Percentiles rank a stretch among this genome's conserved stretches.
Conservation (phyloP, 352 stramenopile species). For the Pythium rishiriense region DNA sequence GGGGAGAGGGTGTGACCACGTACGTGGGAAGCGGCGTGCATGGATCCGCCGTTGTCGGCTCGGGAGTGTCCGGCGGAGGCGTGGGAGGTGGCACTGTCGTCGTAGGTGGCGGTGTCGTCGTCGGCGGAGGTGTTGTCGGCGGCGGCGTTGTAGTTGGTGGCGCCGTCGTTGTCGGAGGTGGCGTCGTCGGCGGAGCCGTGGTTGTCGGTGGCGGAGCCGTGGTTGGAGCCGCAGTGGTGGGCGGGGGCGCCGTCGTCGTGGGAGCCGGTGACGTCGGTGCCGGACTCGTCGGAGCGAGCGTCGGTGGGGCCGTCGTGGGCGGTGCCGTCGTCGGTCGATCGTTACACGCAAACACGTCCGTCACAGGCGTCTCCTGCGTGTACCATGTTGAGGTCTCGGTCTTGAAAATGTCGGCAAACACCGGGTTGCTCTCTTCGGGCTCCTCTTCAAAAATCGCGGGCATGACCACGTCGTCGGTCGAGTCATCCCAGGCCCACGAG, state of each 20-base stretch:
- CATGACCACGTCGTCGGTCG: slow-evolving; percentile 2
- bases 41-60: background rate
- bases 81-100: background rate
- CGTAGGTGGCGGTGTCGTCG: background rate
- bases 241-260: slow-evolving; percentile 4
- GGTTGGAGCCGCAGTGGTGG: background rate
- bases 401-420: background rate
- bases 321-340: slow-evolving; percentile 1
- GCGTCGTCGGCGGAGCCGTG: background rate
- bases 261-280: slow-evolving; percentile 3
- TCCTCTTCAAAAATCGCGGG: background rate
- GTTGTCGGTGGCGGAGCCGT: slow-evolving; percentile 4
- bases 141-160: slow-evolving; percentile 4
- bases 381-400: slow-evolving; percentile 10
- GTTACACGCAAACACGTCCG: slow-evolving; percentile 6
- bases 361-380: background rate
- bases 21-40: background rate
- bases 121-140: slow-evolving; percentile 1
- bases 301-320: slow-evolving; percentile 1
- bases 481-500: too few species aligned
- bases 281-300: background rate
- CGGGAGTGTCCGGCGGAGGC: background rate
- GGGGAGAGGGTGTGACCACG: too few species aligned
- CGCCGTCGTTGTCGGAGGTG: background rate
- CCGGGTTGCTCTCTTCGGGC: slow-evolving; percentile 1